Evolutionary conservation across 2,329 filamentous ascomycete species (phyloP), one percentile per base, ranked within the genome.

Genomic region (Sphaerulina vaccinii): DNA sequence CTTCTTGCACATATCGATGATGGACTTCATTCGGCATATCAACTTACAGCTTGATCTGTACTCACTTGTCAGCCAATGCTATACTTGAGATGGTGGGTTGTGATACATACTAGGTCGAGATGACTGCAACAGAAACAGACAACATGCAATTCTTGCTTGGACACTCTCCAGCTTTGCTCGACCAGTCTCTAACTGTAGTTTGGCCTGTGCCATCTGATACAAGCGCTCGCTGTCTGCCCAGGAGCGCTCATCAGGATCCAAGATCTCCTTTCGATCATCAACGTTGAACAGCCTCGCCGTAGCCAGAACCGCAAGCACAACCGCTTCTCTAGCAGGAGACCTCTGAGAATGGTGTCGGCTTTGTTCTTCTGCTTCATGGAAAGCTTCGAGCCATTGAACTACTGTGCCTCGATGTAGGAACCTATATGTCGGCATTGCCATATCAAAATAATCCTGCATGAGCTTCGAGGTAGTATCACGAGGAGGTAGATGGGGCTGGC

Each of bases 251-350:
- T 62, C 59, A 4, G 56, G 51, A 18, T 39, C 51, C 4, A 24
- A 52, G 24, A 45, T 58, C 44, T 24, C 39, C 41, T 23, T 46
- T 27, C 35, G 27, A 42, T 11, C 72, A 24, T 61, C 59, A 9
- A 54, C 53, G 24, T 62, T 56, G 45, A 67, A 63, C 2, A 67
- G 24, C 2, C 54, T 46, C 18, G 65, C 77, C 16, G 80, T 78
- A 0, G 79, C 79, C 56, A 83, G 75, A 1, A 80, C 73, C 62
- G 80, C 74, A 29, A 81, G 73, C 1, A 82, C 63, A 16, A 79
- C 59, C 0, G 77, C 77, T 1, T 73, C 68, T 45, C 71, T 72
- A 3, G 71, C 70, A 6, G 70, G 69, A 2, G 72, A 69, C 27
- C 73, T 72, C 10, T 74, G 62, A 55, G 44, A 69, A 66, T 35